These are phyloP conservation scores for Wolfiporia cocos DNA, from an alignment of 1,284 basidiomycete species.

Conservation along the genomic window DNA sequence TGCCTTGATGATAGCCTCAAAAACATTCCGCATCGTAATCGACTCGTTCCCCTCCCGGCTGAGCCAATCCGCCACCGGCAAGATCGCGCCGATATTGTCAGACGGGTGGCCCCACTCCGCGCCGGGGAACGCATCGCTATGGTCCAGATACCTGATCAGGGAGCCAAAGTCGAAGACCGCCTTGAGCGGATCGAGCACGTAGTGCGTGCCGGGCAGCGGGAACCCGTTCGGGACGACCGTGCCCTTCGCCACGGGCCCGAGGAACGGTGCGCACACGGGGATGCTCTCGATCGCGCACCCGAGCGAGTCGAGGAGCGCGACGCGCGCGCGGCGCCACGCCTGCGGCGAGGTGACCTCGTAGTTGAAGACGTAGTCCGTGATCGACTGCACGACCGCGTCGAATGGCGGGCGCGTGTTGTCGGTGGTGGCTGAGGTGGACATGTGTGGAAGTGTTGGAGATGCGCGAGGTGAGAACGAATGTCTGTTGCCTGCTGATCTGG, in stretches of 20 bases:
- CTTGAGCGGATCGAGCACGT: conserved; percentile 8
- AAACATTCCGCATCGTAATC: conserved; percentile 6
- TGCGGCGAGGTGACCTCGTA: conserved; percentile 5
- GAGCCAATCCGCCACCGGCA: conserved; percentile 9
- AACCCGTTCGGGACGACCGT: conserved; percentile 7
- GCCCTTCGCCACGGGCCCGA: conserved; percentile 6
- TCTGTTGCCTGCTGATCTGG: too few species aligned
- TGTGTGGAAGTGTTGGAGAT: too few species aligned
- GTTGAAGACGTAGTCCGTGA: conserved; percentile 9
- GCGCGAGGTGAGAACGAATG: too few species aligned
- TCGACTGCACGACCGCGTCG: conserved; percentile 7
- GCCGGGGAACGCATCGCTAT: conserved; percentile 8
- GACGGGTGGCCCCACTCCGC: conserved; percentile 11
- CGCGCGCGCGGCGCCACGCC: conserved; percentile 4
- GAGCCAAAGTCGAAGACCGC: conserved; percentile 8
- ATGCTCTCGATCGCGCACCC: conserved; percentile 9
- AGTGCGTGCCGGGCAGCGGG: conserved; percentile 7
- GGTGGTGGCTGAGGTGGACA: conserved; percentile 2
- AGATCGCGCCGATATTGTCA: conserved; percentile 9
- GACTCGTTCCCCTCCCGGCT: conserved; percentile 4
- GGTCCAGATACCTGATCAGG: conserved; percentile 8
- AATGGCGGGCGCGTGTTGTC: conserved; percentile 6
- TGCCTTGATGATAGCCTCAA: conserved; percentile 9
- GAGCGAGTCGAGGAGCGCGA: conserved; percentile 9
- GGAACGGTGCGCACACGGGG: conserved; percentile 5